Evolutionary conservation across 192 early-diverging fungal species (phyloP), one percentile per base, ranked within the genome.

Genomic region (Backusella mclennaniae): DNA sequence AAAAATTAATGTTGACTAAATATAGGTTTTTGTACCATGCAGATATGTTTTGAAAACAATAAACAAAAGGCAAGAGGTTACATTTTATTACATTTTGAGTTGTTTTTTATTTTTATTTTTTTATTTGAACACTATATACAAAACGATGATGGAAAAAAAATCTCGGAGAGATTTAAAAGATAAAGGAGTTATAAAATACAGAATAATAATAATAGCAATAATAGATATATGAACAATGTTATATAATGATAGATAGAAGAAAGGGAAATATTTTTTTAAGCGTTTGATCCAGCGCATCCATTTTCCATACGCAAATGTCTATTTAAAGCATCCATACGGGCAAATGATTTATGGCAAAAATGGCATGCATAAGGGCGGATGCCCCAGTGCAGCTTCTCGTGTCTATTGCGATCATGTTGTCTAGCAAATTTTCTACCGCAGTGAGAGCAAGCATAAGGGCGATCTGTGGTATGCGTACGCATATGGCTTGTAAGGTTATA

Each of bases 381-480:
- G n/a, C 92, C 92, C 29, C 89, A 89, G 63, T 94, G 93, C 53
- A 93, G 84, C 78, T 91, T 92, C 83, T 89, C 88, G 71, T 94
- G 93, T 26, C 96, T 86, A 80, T 95, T 97, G 67, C 95, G 82
- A 75, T 97, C 96, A 77, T 97, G 95, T 77, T 95, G 92, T n/a
- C 96, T 87, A 14, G 95, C 91, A 86, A 98, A 98, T 29, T 90
- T 86, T 39, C 88, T 86, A 11, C 91, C 85, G 83, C 96, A 98
- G 39, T 79, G 71, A 49, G 77, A 84, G 69, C 95, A 98, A 31
- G 82, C 79, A 80, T 87, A 92, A 35, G 93, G 93, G 2, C 92
- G 90, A 75, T 92, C 89, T 35, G 89, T 87, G 63, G 91, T 90
- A 80, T 94, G 93, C 0, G 92, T 92, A 42, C 90, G 82, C 42